Conservation (phyloP, 2,329 filamentous ascomycete species). For the Thielaviopsis ethacetica region DNA sequence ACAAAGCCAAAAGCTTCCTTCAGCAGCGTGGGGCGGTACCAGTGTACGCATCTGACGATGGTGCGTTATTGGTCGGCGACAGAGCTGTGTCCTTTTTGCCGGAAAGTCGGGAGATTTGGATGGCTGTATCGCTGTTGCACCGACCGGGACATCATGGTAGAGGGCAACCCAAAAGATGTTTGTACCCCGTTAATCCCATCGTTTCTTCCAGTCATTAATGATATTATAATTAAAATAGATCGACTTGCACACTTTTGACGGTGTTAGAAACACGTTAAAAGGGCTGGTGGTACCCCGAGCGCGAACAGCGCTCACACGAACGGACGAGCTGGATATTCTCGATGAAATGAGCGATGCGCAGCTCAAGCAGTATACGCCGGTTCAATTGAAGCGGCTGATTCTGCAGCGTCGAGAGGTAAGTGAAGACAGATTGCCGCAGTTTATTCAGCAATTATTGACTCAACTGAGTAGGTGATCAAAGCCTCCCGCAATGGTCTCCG, state of each 20-base stretch:
- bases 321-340: conserved; percentile 28
- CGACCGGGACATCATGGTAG: conserved; percentile 34
- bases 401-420: conserved; percentile 33
- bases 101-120: conserved; percentile 37
- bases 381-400: conserved; percentile 32
- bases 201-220: background rate
- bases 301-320: conserved; percentile 24
- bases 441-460: conserved; percentile 8
- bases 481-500: conserved; percentile 11
- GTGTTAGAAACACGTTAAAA: conserved; percentile 20
- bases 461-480: conserved; percentile 15
- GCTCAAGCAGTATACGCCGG: conserved; percentile 27
- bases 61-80: conserved; percentile 4
- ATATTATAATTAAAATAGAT: conserved; percentile 5
- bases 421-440: conserved; percentile 13
- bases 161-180: conserved; percentile 15
- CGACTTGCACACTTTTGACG: conserved; percentile 20
- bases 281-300: conserved; percentile 21
- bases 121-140: conserved; percentile 62
- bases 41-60: background rate
- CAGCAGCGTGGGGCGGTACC: background rate
- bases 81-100: conserved; percentile 26
- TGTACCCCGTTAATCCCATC: conserved; percentile 9
- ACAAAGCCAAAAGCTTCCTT: background rate
- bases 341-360: conserved; percentile 27